Conservation (phyloP, 2,329 filamentous ascomycete species). For the Colletotrichum siamense region DNA sequence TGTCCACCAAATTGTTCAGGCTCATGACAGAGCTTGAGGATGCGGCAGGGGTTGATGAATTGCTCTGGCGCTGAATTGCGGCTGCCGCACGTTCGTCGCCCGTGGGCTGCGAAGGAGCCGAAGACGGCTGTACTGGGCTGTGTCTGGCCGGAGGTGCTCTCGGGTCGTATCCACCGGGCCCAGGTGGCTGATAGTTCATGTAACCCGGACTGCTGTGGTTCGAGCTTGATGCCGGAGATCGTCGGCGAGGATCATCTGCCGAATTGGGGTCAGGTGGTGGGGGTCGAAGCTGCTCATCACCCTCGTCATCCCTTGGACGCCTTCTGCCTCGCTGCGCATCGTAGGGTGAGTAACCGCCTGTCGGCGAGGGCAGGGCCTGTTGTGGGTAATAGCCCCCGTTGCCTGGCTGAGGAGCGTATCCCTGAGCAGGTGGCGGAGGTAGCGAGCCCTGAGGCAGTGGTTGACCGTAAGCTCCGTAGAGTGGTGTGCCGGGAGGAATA, state of each 20-base stretch:
- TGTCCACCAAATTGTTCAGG: slow-evolving; percentile 55
- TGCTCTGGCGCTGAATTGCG: slow-evolving; percentile 42
- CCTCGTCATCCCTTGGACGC: slow-evolving; percentile 44
- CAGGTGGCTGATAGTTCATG: slow-evolving; percentile 13
- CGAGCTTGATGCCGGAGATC: slow-evolving; percentile 56
- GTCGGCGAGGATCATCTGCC: slow-evolving; percentile 54
- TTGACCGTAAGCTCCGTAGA: slow-evolving; percentile 64
- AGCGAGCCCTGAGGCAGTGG: slow-evolving; percentile 43
- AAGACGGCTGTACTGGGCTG: slow-evolving; percentile 44
- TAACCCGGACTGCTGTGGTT: slow-evolving; percentile 51
- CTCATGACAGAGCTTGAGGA: slow-evolving; percentile 53
- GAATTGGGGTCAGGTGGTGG: slow-evolving; percentile 47
- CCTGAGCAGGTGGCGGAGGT: slow-evolving; percentile 9
- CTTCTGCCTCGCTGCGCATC: slow-evolving; percentile 39
- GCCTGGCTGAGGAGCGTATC: slow-evolving; percentile 15
- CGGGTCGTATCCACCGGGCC: slow-evolving; percentile 1
- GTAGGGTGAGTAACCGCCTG: slow-evolving; percentile 46
- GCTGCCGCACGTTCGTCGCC: slow-evolving; percentile 40
- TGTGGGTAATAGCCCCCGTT: slow-evolving; percentile 44
- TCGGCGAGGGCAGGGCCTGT: slow-evolving; percentile 46
- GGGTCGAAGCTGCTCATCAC: slow-evolving; percentile 45
- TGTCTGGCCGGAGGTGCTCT: slow-evolving; percentile 33
- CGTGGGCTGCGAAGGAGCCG: slow-evolving; percentile 33
- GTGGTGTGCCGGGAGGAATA: slow-evolving; percentile 59
- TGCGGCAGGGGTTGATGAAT: slow-evolving; percentile 31